phyloP scores from a whole-genome alignment of 2,329 filamentous ascomycete species.

The Exophiala spinifera region DNA sequence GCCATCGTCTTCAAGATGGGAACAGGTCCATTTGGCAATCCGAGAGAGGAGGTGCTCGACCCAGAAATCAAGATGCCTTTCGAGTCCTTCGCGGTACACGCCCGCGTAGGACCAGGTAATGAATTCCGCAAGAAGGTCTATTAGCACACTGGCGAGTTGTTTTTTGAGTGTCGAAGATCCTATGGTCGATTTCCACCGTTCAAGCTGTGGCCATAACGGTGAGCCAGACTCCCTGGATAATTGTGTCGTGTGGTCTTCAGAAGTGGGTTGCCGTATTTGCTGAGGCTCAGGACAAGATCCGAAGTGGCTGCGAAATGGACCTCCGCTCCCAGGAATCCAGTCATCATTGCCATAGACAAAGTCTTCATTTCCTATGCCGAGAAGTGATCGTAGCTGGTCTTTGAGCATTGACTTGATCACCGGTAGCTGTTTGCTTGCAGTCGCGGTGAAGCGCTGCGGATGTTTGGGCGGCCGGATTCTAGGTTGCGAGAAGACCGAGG shows the following conservation, averaged over 20 bases:
- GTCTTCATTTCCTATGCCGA: slow-evolving; percentile 19
- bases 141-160: slow-evolving; percentile 58
- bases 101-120: slow-evolving; percentile 56
- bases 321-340: slow-evolving; percentile 2
- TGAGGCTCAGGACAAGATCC: slow-evolving; percentile 10
- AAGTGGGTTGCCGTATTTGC: slow-evolving; percentile 18
- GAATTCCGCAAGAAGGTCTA: slow-evolving; percentile 55
- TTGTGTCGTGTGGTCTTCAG: slow-evolving; percentile 12
- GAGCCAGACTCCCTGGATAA: slow-evolving; percentile 10
- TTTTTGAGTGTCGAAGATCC: slow-evolving; percentile 55
- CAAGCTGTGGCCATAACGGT: slow-evolving; percentile 15
- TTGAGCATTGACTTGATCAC: slow-evolving; percentile 8
- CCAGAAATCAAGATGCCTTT: slow-evolving; percentile 54
- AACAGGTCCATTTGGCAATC: slow-evolving; percentile 47
- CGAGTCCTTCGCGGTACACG: slow-evolving; percentile 52
- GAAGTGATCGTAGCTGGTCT: slow-evolving; percentile 13
- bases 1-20: slow-evolving; percentile 6
- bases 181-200: slow-evolving; percentile 33
- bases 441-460: slow-evolving; percentile 9
- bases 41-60: slow-evolving; percentile 54
- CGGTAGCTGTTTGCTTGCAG: slow-evolving; percentile 7
- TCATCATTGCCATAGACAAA: slow-evolving; percentile 15
- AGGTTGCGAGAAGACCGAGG: slow-evolving; percentile 19
- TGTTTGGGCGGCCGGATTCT: slow-evolving; percentile 15
- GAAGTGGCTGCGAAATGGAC: slow-evolving; percentile 20